Percentiles rank a stretch among this genome's conserved stretches.
phyloP scores from a whole-genome alignment of 305 asterid genomes.

The Fraxinus sp. region DNA sequence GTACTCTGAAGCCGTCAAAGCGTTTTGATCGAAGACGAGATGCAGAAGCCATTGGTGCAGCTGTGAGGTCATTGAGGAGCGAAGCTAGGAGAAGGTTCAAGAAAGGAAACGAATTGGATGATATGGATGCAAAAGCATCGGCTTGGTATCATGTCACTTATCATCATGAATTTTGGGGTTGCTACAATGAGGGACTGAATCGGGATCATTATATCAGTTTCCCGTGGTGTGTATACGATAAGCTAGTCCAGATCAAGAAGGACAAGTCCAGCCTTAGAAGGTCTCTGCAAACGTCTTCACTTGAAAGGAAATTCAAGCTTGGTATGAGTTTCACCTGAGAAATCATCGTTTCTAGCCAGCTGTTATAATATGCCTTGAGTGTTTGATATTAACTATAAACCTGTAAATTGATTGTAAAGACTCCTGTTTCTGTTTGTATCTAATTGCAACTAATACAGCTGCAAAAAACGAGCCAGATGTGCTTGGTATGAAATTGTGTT shows the following conservation, averaged over 20 bases:
- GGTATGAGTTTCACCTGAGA: slow-evolving; percentile 27
- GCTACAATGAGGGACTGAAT: slow-evolving; percentile 58
- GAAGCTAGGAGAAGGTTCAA: slow-evolving; percentile 75
- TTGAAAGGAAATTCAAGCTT: slow-evolving; percentile 21
- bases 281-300: slow-evolving; percentile 12
- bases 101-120: slow-evolving; percentile 42
- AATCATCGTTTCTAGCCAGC: not conserved
- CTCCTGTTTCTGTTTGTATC: not conserved
- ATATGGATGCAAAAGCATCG: slow-evolving; percentile 67
- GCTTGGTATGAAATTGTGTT: not conserved
- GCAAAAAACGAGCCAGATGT: not conserved
- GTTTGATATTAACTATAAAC: not conserved
- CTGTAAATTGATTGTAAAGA: not conserved
- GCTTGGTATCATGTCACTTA: slow-evolving; percentile 90
- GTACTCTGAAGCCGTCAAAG: slow-evolving; percentile 61
- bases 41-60: slow-evolving; percentile 59
- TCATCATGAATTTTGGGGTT: slow-evolving; percentile 62
- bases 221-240: slow-evolving; percentile 87
- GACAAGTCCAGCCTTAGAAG: slow-evolving; percentile 19
- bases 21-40: slow-evolving; percentile 75
- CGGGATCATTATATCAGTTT: slow-evolving; percentile 80
- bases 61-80: slow-evolving; percentile 67
- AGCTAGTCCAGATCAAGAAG: slow-evolving; percentile 69
- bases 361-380: not conserved
- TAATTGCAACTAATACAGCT: not conserved